These are phyloP conservation scores for Coniochaeta sp. DNA, from an alignment of 2,329 filamentous ascomycete genomes.

Conservation along the genomic window DNA sequence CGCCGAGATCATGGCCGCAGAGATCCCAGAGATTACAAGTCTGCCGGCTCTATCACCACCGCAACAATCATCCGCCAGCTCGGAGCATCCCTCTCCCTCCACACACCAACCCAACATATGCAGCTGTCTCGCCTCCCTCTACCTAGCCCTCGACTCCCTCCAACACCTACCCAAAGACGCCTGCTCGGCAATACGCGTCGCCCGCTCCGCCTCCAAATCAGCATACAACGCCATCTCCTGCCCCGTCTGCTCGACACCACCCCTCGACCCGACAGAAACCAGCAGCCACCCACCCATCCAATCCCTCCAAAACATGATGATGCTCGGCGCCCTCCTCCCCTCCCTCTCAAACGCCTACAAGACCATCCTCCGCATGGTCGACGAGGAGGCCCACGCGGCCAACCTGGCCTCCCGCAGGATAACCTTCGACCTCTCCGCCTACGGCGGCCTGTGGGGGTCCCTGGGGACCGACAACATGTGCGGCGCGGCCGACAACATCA, in stretches of 20 bases:
- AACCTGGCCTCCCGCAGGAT: constrained; percentile 31
- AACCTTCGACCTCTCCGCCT: constrained; percentile 34
- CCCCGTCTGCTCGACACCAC: constrained; percentile 34
- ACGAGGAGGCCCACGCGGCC: constrained; percentile 40
- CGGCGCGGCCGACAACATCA: constrained; percentile 20
- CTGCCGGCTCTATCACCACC: background rate
- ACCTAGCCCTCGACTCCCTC: constrained; percentile 42
- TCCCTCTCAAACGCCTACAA: constrained; percentile 51
- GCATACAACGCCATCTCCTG: constrained; percentile 47
- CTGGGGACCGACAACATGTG: constrained; percentile 9
- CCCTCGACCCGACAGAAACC: constrained; percentile 21
- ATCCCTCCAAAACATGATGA: constrained; percentile 50
- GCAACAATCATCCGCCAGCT: constrained; percentile 5
- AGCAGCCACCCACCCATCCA: constrained; percentile 31
- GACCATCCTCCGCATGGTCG: constrained; percentile 45
- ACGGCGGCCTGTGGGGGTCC: constrained; percentile 41
- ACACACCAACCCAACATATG: constrained; percentile 21
- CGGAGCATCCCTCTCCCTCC: constrained; percentile 3
- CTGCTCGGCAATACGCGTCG: constrained; percentile 35
- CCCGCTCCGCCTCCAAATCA: constrained; percentile 37
- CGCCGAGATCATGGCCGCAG: background rate
- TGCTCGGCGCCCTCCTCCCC: constrained; percentile 49
- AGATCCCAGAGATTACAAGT: background rate
- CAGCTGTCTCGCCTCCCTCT: constrained; percentile 40
- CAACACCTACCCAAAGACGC: constrained; percentile 37